phyloP scores from a whole-genome alignment of 2,329 filamentous ascomycete species.

The Verticillium nonalfalfae region DNA sequence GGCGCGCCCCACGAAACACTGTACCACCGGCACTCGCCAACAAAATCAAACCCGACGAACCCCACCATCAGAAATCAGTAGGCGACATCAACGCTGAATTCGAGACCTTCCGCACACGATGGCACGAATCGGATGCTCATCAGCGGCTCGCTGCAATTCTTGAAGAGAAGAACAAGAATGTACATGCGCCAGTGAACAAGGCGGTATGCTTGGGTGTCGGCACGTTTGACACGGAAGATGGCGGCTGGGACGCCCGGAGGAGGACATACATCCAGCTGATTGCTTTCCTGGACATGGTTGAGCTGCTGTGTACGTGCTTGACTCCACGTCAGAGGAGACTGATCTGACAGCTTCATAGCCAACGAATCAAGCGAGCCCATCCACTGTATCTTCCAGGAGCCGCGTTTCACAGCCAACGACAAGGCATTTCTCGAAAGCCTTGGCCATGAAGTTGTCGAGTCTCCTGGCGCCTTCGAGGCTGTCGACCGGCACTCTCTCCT shows the following conservation, averaged over 20 bases:
- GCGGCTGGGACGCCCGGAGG: constrained; percentile 35
- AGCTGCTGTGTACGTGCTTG: constrained; percentile 29
- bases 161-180: constrained; percentile 7
- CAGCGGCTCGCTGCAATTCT: constrained; percentile 26
- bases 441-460: constrained; percentile 43
- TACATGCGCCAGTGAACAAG: constrained; percentile 19
- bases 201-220: constrained; percentile 51
- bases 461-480: constrained; percentile 45
- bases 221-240: constrained; percentile 44
- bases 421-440: constrained; percentile 42
- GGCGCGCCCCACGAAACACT: constrained; percentile 2
- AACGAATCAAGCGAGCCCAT: constrained; percentile 20
- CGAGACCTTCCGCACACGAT: constrained; percentile 16
- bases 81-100: constrained; percentile 23
- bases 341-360: constrained; percentile 1
- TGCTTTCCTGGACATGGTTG: constrained; percentile 43
- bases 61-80: constrained; percentile 10
- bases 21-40: neutral
- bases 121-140: constrained; percentile 19
- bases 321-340: neutral
- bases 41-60: neutral
- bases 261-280: constrained; percentile 45
- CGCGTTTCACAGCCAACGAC: constrained; percentile 41
- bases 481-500: constrained; percentile 45
- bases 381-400: constrained; percentile 47